These are phyloP conservation scores for Mycena albidolilacea DNA, from an alignment of 768 basidiomycete genomes.

Conservation along the genomic window DNA sequence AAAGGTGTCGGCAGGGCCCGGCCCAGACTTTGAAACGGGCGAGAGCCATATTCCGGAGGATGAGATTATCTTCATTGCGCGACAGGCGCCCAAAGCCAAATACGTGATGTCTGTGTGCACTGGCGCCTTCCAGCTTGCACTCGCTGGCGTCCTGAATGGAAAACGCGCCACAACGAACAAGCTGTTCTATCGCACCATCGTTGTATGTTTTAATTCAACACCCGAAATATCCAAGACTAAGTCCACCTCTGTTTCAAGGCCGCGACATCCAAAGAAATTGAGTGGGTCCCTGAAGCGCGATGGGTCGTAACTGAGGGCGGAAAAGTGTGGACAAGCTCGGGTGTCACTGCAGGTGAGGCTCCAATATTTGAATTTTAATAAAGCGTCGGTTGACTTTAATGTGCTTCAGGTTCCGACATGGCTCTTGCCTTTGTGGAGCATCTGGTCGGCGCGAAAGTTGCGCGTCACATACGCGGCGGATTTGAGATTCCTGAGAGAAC, in stretches of 20 bases:
- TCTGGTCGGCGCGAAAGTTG: slow-evolving; percentile 22
- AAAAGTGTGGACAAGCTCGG: too few species aligned
- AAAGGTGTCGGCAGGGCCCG: slow-evolving; percentile 21
- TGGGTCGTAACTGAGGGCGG: too few species aligned
- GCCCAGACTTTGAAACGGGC: neutral
- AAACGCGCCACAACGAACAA: slow-evolving; percentile 58
- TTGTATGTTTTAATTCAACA: slow-evolving; percentile 35
- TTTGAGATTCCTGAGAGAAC: too few species aligned
- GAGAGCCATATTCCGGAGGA: slow-evolving; percentile 21
- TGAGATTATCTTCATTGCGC: slow-evolving; percentile 44
- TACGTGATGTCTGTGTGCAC: slow-evolving; percentile 54
- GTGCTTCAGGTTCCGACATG: slow-evolving; percentile 55
- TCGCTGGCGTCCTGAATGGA: slow-evolving; percentile 50
- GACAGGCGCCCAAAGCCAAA: slow-evolving; percentile 46
- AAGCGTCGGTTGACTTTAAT: too few species aligned
- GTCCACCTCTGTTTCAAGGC: slow-evolving; percentile 14
- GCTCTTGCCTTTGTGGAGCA: slow-evolving; percentile 51
- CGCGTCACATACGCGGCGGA: too few species aligned
- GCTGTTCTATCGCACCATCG: slow-evolving; percentile 43
- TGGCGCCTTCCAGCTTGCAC: slow-evolving; percentile 51
- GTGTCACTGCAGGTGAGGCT: slow-evolving; percentile 27
- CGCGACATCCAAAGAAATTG: slow-evolving; percentile 37
- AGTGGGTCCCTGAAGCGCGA: too few species aligned
- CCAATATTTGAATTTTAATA: neutral
- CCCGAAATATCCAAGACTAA: too few species aligned